These are phyloP conservation scores for Metschnikowia lunata DNA, from an alignment of 805 yeast species.

Conservation along the genomic window DNA sequence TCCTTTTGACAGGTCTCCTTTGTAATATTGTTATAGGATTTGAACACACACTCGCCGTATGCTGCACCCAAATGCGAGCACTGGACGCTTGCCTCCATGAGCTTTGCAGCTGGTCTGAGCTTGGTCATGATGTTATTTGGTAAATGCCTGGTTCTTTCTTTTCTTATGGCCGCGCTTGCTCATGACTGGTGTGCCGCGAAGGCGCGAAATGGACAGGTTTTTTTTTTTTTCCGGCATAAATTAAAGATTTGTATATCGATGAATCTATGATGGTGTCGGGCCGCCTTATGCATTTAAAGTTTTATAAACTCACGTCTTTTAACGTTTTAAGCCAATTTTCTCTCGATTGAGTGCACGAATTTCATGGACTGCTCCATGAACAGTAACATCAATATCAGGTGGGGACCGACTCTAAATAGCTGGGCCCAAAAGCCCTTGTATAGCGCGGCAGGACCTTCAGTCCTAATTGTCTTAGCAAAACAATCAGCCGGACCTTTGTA, in stretches of 20 bases:
- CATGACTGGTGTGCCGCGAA: too few relatives aligned
- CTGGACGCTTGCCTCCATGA: conserved; percentile 35
- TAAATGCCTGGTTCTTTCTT: too few relatives aligned
- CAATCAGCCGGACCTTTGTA: conserved; percentile 90
- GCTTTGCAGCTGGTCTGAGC: conserved; percentile 40
- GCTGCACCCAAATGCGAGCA: conserved; percentile 42
- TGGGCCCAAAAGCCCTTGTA: conserved; percentile 97
- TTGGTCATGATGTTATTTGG: conserved; percentile 11
- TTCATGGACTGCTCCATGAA: conserved; percentile 95
- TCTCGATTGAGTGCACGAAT: conserved; percentile 35
- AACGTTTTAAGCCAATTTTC: not conserved
- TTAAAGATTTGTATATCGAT: too few relatives aligned
- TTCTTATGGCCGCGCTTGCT: too few relatives aligned
- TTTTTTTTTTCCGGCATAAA: too few relatives aligned
- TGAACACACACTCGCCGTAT: conserved; percentile 55
- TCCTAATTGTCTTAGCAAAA: conserved; percentile 68
- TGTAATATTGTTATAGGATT: conserved; percentile 45
- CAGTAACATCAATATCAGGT: conserved; percentile 82
- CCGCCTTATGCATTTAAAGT: too few relatives aligned
- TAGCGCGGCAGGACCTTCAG: conserved; percentile 83
- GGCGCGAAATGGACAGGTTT: too few relatives aligned
- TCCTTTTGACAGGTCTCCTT: conserved; percentile 52
- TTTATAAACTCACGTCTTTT: too few relatives aligned
- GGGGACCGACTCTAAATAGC: conserved; percentile 88
- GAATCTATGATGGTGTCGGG: too few relatives aligned